phyloP scores from a whole-genome alignment of 805 yeast species.

The Wickerhamomyces silvicola region DNA sequence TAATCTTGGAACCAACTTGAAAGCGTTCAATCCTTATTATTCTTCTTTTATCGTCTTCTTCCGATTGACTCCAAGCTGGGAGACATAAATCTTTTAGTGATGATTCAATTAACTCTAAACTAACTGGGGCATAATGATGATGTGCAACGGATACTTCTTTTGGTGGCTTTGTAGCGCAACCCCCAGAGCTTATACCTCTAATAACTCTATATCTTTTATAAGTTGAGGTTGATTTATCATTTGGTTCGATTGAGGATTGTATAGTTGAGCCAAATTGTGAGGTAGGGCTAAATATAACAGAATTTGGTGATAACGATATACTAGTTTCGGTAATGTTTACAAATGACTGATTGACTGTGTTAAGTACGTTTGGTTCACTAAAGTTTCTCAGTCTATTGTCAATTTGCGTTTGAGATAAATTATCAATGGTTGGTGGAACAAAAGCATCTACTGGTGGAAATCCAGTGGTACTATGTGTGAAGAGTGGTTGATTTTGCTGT shows the following conservation, averaged over 20 bases:
- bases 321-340: slow-evolving; percentile 5
- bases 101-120: slow-evolving; percentile 39
- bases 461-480: slow-evolving; percentile 1
- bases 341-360: background rate
- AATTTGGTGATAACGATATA: slow-evolving; percentile 14
- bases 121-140: slow-evolving; percentile 37
- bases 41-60: slow-evolving; percentile 44
- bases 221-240: background rate
- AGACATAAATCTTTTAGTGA: slow-evolving; percentile 40
- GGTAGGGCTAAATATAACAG: slow-evolving; percentile 6
- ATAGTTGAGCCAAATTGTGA: slow-evolving; percentile 3
- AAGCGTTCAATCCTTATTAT: slow-evolving; percentile 51
- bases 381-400: slow-evolving; percentile 6
- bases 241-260: slow-evolving; percentile 2
- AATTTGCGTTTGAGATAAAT: background rate
- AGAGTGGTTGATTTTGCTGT: background rate
- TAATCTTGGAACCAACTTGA: slow-evolving; percentile 41
- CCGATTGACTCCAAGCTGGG: slow-evolving; percentile 44
- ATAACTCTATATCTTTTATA: slow-evolving; percentile 33
- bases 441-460: slow-evolving; percentile 19
- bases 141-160: slow-evolving; percentile 25
- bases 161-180: slow-evolving; percentile 51
- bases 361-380: slow-evolving; percentile 11
- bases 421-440: slow-evolving; percentile 8
- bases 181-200: slow-evolving; percentile 55